phyloP scores from a whole-genome alignment of 2,329 filamentous ascomycete species.

The Albifimbria verrucaria region DNA sequence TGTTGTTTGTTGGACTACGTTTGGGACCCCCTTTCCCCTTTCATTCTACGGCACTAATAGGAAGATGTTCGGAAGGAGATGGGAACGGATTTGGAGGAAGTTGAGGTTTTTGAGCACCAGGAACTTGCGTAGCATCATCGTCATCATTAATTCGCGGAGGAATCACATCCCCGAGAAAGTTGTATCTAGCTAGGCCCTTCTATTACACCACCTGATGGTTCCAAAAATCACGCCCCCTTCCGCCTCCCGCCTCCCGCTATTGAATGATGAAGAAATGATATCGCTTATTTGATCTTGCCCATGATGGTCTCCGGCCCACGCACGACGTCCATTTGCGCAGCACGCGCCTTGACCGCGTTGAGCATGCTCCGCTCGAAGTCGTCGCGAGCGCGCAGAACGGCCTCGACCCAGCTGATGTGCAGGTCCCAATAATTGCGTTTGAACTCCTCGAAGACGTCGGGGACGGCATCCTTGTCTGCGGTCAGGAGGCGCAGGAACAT shows the following conservation, averaged over 20 bases:
- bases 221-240: neutral
- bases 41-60: no score
- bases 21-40: no score
- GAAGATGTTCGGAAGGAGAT: neutral
- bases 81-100: neutral
- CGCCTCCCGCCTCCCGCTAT: neutral
- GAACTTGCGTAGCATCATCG: neutral
- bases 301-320: slow-evolving; percentile 89
- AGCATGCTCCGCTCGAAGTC: slow-evolving; percentile 93
- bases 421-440: slow-evolving; percentile 91
- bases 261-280: neutral
- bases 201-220: neutral
- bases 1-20: no score
- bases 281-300: slow-evolving; percentile 73
- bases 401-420: slow-evolving; percentile 93
- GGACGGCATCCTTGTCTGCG: slow-evolving; percentile 68
- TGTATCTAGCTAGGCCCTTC: neutral
- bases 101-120: neutral
- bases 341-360: slow-evolving; percentile 80
- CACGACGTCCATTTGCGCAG: slow-evolving; percentile 79
- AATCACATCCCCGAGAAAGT: neutral
- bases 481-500: slow-evolving; percentile 77
- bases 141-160: neutral
- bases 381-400: slow-evolving; percentile 79
- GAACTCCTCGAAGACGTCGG: slow-evolving; percentile 77